A percentile compares a stretch with the other conserved stretches of the same genome.
These are phyloP conservation scores for Exophiala oligosperma DNA, from an alignment of 2,329 filamentous ascomycete genomes.

Conservation along the genomic window DNA sequence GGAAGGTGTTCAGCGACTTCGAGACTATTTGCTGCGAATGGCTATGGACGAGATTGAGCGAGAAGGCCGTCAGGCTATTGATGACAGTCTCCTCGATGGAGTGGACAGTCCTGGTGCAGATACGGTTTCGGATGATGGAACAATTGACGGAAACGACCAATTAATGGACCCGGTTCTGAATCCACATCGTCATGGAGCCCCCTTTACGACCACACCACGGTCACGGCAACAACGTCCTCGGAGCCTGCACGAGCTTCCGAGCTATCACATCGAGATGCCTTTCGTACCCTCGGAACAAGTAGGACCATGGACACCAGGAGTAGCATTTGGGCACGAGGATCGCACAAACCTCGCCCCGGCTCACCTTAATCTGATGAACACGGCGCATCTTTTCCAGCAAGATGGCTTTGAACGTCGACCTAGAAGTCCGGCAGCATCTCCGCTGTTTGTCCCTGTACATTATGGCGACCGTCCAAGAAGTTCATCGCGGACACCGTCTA, in stretches of 20 bases:
- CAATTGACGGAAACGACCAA: slow-evolving; percentile 30
- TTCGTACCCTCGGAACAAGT: slow-evolving; percentile 26
- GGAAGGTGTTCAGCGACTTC: slow-evolving; percentile 73
- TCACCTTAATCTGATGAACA: slow-evolving; percentile 14
- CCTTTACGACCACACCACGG: slow-evolving; percentile 20
- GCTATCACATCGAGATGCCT: slow-evolving; percentile 30
- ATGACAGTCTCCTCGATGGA: slow-evolving; percentile 28
- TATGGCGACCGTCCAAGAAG: slow-evolving; percentile 22
- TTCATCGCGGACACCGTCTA: slow-evolving; percentile 25
- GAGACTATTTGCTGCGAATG: slow-evolving; percentile 68
- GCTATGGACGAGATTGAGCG: slow-evolving; percentile 28
- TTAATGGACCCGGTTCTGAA: slow-evolving; percentile 24
- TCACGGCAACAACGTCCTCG: slow-evolving; percentile 23
- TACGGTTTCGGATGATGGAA: slow-evolving; percentile 31
- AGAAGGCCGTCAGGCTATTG: slow-evolving; percentile 26
- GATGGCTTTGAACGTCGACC: slow-evolving; percentile 18
- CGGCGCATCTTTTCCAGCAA: slow-evolving; percentile 6
- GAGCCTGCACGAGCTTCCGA: slow-evolving; percentile 29
- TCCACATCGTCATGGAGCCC: slow-evolving; percentile 21
- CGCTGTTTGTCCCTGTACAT: slow-evolving; percentile 10
- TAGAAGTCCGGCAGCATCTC: slow-evolving; percentile 16
- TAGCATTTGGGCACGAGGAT: slow-evolving; percentile 17
- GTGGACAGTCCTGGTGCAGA: slow-evolving; percentile 30
- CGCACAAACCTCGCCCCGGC: slow-evolving; percentile 14
- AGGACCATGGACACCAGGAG: slow-evolving; percentile 28